These are phyloP conservation scores for Jackrogersella multiformis DNA, from an alignment of 495 filamentous ascomycete genomes.

Conservation along the genomic window DNA sequence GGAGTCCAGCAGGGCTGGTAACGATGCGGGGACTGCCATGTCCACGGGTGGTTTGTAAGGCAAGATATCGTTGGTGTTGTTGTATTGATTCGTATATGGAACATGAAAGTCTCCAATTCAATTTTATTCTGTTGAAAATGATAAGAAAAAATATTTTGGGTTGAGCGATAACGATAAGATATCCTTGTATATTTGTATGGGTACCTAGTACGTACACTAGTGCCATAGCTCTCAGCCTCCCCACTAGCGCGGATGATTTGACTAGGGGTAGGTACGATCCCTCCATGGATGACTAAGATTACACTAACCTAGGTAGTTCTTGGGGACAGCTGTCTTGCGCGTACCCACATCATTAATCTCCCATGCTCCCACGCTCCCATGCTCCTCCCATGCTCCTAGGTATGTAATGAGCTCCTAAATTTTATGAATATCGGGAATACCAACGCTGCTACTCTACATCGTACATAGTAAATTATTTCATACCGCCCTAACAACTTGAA, in stretches of 20 bases:
- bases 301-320: not conserved
- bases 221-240: too few species aligned
- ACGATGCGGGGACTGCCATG: slow-evolving; percentile 60
- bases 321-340: slow-evolving; percentile 21
- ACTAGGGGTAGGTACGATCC: too few species aligned
- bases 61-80: not conserved
- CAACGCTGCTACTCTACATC: not conserved
- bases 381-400: too few species aligned
- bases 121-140: not conserved
- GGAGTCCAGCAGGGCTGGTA: slow-evolving; percentile 68
- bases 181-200: not conserved
- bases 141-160: slow-evolving; percentile 19
- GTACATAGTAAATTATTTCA: slow-evolving; percentile 5
- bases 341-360: slow-evolving; percentile 32
- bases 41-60: not conserved
- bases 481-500: slow-evolving; percentile 18
- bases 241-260: too few species aligned
- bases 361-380: too few species aligned
- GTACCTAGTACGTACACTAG: not conserved
- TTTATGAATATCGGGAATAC: slow-evolving; percentile 25
- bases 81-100: not conserved
- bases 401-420: slow-evolving; percentile 21
- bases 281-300: slow-evolving; percentile 1
- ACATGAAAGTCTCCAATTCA: slow-evolving; percentile 8
- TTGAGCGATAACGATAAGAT: slow-evolving; percentile 32